Base-by-base conservation (phyloP, 192 early-diverging fungal genomes). In the Backusella liffmaniae region DNA sequence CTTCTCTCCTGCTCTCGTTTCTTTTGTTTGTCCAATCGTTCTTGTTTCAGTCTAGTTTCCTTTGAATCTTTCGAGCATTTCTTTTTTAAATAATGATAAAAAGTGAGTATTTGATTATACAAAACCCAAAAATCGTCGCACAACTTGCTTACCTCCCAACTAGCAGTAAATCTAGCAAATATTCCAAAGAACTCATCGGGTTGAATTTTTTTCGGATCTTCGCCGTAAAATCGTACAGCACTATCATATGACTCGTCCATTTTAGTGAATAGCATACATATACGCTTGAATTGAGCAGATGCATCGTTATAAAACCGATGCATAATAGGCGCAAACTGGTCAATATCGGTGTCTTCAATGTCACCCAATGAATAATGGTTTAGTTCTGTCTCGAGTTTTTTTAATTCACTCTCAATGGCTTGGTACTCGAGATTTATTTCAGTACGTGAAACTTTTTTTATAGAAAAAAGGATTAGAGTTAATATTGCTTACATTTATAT, bases 161-260 rank as follows among this genome's bases (percentile, higher is more conserved):
- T 90, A 9, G 89, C 81, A 0, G 85, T 86, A 66, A 95, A 95
- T 7, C 88, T 91, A 72, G 90, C 90, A 84, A 94, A 94, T 16
- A 95, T 88, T 41, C 89, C 90, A 88, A 95, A 95, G 82, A 95
- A 94, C 73, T 95, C 93, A 73, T 95, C 92, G 1, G 93, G 91
- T 49, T 88, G 86, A 83, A 90, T 94, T 7, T 82, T 82, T 6
- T 79, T 80, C 59, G 92, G 86, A 72, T 94, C 90, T 80, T 95
- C 93, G 66, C 93, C 94, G 69, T 86, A 95, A 18, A 89, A 87
- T 34, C 83, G 79, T 37, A 92, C 90, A 0, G 89, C 88, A 30
- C 87, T 85, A 69, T 86, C 87, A 74, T 93, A 95, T 4, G 84
- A 77, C n/a, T 84, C 84, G 49, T 92, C 87, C 92, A 94, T 94